phyloP scores from a whole-genome alignment of 1,284 basidiomycete genomes.

The Mycosarcoma maydis region DNA sequence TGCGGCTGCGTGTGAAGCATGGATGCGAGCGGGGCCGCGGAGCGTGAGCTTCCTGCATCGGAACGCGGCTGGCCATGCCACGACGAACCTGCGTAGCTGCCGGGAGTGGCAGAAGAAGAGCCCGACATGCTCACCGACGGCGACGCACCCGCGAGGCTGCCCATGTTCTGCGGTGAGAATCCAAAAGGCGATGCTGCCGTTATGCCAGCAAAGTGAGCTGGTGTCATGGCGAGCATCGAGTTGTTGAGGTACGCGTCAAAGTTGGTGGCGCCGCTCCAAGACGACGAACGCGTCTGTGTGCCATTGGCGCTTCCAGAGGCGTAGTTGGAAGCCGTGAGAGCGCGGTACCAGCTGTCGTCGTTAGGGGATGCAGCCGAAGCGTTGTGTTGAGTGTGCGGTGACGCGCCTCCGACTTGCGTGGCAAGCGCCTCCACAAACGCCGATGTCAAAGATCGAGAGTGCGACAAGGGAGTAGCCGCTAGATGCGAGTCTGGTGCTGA shows the following conservation, averaged over 20 bases:
- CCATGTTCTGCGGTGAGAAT: slow-evolving; percentile 26
- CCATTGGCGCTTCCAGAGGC: slow-evolving; percentile 3
- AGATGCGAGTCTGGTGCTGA: not conserved
- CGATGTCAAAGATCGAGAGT: slow-evolving; percentile 13
- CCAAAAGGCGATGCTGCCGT: slow-evolving; percentile 31
- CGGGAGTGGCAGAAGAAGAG: slow-evolving; percentile 27
- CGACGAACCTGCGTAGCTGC: slow-evolving; percentile 32
- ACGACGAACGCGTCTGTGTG: slow-evolving; percentile 32
- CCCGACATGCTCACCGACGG: slow-evolving; percentile 22
- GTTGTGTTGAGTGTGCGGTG: slow-evolving; percentile 10
- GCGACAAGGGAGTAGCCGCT: slow-evolving; percentile 1
- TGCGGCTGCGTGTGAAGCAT: slow-evolving; percentile 9
- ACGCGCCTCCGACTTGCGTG: slow-evolving; percentile 2
- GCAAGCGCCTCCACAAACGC: slow-evolving; percentile 14
- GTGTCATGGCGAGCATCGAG: slow-evolving; percentile 41
- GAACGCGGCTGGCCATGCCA: slow-evolving; percentile 24
- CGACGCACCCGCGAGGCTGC: slow-evolving; percentile 14
- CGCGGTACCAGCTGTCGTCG: slow-evolving; percentile 36
- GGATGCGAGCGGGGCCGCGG: slow-evolving; percentile 12
- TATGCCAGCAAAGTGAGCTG: slow-evolving; percentile 20
- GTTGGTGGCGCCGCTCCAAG: slow-evolving; percentile 31
- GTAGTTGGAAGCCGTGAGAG: slow-evolving; percentile 25
- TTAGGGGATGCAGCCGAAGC: slow-evolving; percentile 2
- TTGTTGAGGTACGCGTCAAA: slow-evolving; percentile 39
- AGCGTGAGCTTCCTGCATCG: slow-evolving; percentile 20